Evolutionary conservation across 768 basidiomycete genomes (phyloP), one percentile per base, ranked within the genome.

Genomic region (Boletus rubescentipes): DNA sequence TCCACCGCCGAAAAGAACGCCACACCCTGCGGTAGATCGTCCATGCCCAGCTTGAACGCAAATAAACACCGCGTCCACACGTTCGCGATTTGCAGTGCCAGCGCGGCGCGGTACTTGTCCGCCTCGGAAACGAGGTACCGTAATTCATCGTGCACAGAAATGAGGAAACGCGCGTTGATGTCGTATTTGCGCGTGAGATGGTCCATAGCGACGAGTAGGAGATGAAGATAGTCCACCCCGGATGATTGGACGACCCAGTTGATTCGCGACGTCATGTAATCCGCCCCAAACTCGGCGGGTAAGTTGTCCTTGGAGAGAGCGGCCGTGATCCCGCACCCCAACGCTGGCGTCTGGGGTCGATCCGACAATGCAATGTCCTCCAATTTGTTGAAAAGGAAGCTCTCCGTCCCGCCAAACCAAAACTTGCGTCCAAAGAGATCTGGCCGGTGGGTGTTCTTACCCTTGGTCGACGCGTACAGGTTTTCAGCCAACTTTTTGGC

Each of bases 231-330:
- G 70, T 98, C 97, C 39, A 98, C 96, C 4, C 96, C 97, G 0
- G 94, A 97, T 4, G 95, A 98, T 65, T 98, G 97, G 7, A 98
- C 97, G 45, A 95, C 97, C 97, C 97, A 98, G 66, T 99, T 99
- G 75, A 98, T 95, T 39, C 97, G 84, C 7, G 93, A 97, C 0
- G 97, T 89, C 80, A 98, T 87, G 69, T 91, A 98, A 59, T 95
- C 91, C 0, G 86, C 71, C 12, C 90, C 91, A 55, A 93, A 91
- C 53, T 80, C 82, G 32, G 83, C 82, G 0, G 89, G 89, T 2
- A 99, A 81, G 65, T 92, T 87, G 57, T 89, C 86, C 72, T 91
- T 95, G 29, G 89, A 88, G n/a, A 99, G 78, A 0, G 96, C 96
- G 46, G 89, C 82, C 1, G 97, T 98, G 39, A 99, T 85, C 15